Evolutionary conservation across 768 basidiomycete genomes (phyloP), one percentile per base, ranked within the genome.

Genomic region (Boletus vermiculosoides): DNA sequence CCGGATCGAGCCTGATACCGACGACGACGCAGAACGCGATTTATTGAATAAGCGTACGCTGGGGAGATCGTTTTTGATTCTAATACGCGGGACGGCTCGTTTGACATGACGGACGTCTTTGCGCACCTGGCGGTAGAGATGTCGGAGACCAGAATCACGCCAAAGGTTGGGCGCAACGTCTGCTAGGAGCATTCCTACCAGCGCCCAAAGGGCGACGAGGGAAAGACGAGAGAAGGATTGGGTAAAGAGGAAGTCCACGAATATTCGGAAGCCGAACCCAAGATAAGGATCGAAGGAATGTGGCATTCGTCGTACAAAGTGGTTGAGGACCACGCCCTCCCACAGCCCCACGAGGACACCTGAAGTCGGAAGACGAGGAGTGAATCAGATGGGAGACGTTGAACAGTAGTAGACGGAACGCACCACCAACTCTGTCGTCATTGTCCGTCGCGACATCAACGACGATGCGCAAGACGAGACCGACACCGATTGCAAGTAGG

Each of bases 241-340:
- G 4, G 87, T 88, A 67, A 86, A 75, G 45, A 87, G 71, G 54
- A 87, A 82, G 73, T 92, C 89, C 56, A 88, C 74, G 64, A 88
- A 83, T 53, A 90, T 77, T n/a, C 90, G 78, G 50, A 89, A 80
- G 36, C 74, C 84, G 57, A 83, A 82, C 15, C 81, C 86, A 52
- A 90, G 72, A 70, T 85, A 88, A 9, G 88, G 88, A 69, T 90
- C 88, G 54, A 78, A 75, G 0, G 88, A 88, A 53, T 55, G 66
- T 33, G 87, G 86, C 71, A 79, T 79, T 67, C 87, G 87, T 58
- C 80, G 80, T 60, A 88, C 71, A 68, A 88, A 90, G 62, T 90
- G 89, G 40, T 83, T 81, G 54, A 89, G 76, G 37, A 90, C 83
- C 25, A 87, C 80, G 47, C 90, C 88, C 71, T 91, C 89, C 87